These are phyloP conservation scores for Penicillium sp. DNA, from an alignment of 2,329 filamentous ascomycete species.

Conservation along the genomic window DNA sequence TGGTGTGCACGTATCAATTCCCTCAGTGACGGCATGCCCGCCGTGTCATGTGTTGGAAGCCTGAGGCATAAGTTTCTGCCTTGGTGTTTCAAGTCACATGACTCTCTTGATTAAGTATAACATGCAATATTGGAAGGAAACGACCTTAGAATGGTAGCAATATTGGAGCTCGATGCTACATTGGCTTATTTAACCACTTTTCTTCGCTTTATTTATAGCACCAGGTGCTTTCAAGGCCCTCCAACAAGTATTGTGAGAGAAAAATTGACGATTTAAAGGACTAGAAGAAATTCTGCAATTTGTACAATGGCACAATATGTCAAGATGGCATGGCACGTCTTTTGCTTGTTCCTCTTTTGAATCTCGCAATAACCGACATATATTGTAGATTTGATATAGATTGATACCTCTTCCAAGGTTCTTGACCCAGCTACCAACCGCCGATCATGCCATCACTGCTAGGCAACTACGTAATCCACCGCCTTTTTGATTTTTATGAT, in stretches of 20 bases:
- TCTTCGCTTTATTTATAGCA: background rate
- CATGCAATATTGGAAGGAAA: background rate
- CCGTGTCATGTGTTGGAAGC: constrained; percentile 11
- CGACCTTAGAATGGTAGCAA: background rate
- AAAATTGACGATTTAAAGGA: background rate
- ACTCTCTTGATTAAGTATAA: background rate
- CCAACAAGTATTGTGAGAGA: background rate
- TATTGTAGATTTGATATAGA: background rate
- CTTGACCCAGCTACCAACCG: background rate
- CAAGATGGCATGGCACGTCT: background rate
- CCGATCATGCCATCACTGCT: constrained; percentile 4
- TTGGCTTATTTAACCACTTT: background rate
- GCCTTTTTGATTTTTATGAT: background rate
- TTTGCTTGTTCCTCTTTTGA: background rate
- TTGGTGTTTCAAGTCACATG: background rate
- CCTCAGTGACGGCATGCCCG: too few species aligned
- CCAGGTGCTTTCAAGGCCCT: background rate
- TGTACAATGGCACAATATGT: background rate
- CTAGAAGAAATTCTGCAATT: background rate
- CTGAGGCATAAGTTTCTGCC: background rate
- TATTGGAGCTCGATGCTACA: background rate
- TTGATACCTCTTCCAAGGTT: background rate
- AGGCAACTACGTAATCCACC: background rate
- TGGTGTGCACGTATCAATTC: too few species aligned
- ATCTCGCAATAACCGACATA: background rate